A percentile compares a stretch with the other conserved stretches of the same genome.
These are phyloP conservation scores for Sporothrix pseudoabietina DNA, from an alignment of 2,329 filamentous ascomycete genomes.

Conservation along the genomic window DNA sequence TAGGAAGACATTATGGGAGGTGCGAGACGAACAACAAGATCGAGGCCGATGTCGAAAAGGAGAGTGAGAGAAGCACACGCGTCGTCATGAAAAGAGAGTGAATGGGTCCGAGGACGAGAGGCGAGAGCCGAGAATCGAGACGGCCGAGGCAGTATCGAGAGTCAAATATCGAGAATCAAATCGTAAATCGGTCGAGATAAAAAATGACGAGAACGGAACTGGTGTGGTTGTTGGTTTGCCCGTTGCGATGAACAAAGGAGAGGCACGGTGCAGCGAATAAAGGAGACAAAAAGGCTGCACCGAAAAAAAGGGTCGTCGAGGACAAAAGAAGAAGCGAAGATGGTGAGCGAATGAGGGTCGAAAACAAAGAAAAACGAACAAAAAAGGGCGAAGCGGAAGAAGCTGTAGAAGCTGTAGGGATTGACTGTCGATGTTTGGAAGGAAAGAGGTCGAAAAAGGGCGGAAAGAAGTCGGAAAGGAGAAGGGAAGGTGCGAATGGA, in stretches of 20 bases:
- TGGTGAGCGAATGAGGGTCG: conserved; percentile 5
- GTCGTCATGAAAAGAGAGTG: conserved; percentile 7
- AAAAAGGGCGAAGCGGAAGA: background rate
- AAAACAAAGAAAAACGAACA: conserved; percentile 16
- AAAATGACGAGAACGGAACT: conserved; percentile 1
- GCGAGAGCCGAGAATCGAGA: background rate
- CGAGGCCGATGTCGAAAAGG: background rate
- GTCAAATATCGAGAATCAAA: background rate
- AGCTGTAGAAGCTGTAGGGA: conserved; percentile 19
- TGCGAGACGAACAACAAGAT: background rate
- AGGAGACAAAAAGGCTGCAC: background rate
- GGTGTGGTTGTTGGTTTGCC: background rate
- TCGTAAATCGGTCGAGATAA: background rate
- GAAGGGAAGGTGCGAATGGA: background rate
- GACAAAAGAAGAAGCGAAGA: conserved; percentile 6
- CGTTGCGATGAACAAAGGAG: conserved; percentile 27
- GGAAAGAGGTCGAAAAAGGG: background rate
- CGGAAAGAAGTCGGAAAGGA: background rate
- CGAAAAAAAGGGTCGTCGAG: conserved; percentile 23
- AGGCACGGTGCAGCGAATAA: conserved; percentile 29
- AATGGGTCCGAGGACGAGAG: background rate
- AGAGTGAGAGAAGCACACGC: background rate
- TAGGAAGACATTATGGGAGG: conserved; percentile 23
- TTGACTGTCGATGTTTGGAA: conserved; percentile 12
- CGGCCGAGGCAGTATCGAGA: background rate